Evolutionary conservation across 1,284 basidiomycete species (phyloP), one percentile per base, ranked within the genome.

Genomic region (Marasmius fiardii): DNA sequence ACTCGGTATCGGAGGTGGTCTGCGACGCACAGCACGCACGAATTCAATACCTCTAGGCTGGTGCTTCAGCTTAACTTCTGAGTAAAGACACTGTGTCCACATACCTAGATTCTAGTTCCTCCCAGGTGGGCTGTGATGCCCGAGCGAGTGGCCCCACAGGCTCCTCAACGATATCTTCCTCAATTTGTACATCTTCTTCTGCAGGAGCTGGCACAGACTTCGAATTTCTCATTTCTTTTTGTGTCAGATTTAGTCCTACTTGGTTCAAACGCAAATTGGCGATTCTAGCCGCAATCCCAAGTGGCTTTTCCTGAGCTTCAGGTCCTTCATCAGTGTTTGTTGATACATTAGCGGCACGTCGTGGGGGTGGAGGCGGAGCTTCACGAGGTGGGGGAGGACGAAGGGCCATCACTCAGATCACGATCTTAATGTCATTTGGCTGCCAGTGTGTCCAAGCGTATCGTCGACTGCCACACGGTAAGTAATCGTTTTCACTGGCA

Each of bases 1-100:
- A 6, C 34, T 44, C 20, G 69, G 69, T 21, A 67, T 66, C n/a
- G 71, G 65, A 2, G 71, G 73, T 11, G 73, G 70, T 11, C 54
- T 66, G 18, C 72, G 68, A 51, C 66, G 66, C n/a, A 74, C 62
- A 11, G 66, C 58, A 43, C 65, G 60, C n/a, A 63, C 62, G 14
- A 69, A 63, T 23, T 70, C 65, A 26, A 58, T 43, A 44, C 62
- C 64, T 43, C 60, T 49, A 18, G 12, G 45, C 23, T 49, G 47
- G 7, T 4, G 14, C 6, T 44, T 45, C 44, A 49, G 26, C 33
- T 43, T 56, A 49, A 3, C n/a, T 20, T 16, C 21, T 16, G 20
- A 6, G 4, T 23, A 18, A 49, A 33, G 16, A 49, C 12, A 26
- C 2, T 41, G 11, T 26, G 18, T n/a, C n/a, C n/a, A n/a, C 45